Evolutionary conservation across 371 early-diverging fungal species (phyloP).

Genomic region (Parasitella parasitica): DNA sequence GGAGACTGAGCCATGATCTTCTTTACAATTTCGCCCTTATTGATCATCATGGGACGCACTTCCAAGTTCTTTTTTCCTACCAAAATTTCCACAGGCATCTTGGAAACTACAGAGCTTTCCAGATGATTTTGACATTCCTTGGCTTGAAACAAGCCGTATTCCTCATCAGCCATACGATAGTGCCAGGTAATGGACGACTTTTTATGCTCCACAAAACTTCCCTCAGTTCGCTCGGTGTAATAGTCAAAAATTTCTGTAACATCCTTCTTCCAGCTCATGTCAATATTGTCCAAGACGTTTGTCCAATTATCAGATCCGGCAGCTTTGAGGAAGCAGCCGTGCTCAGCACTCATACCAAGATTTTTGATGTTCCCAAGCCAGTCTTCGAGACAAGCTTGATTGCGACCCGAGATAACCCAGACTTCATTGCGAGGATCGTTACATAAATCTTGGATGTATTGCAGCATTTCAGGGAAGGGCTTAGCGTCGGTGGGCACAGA

Average conservation of each 20-base stretch:
- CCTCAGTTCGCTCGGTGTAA: slow-evolving; percentile 90
- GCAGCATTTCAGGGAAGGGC: slow-evolving; percentile 41
- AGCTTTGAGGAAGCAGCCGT: slow-evolving; percentile 60
- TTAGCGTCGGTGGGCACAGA: slow-evolving; percentile 49
- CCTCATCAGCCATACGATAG: slow-evolving; percentile 84
- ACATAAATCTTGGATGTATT: slow-evolving; percentile 51
- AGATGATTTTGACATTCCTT: slow-evolving; percentile 88
- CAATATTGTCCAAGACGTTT: slow-evolving; percentile 74
- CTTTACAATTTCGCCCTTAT: slow-evolving; percentile 93
- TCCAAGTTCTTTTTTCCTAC: slow-evolving; percentile 96
- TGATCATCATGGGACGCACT: slow-evolving; percentile 75
- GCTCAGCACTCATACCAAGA: slow-evolving; percentile 77
- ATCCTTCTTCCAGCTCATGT: slow-evolving; percentile 84
- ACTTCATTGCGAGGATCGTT: slow-evolving; percentile 79
- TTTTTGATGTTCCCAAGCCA: slow-evolving; percentile 82
- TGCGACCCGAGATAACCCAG: slow-evolving; percentile 91
- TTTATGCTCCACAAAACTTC: slow-evolving; percentile 83
- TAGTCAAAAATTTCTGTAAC: slow-evolving; percentile 85
- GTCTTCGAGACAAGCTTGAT: slow-evolving; percentile 76
- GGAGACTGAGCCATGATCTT: slow-evolving; percentile 59
- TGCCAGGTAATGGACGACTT: slow-evolving; percentile 89
- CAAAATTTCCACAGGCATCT: slow-evolving; percentile 88
- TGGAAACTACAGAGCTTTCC: slow-evolving; percentile 72
- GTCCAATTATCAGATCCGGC: slow-evolving; percentile 58
- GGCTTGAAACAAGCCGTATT: slow-evolving; percentile 78